Conservation (phyloP, 2,329 filamentous ascomycete species). For the Fusarium miscanthi region DNA sequence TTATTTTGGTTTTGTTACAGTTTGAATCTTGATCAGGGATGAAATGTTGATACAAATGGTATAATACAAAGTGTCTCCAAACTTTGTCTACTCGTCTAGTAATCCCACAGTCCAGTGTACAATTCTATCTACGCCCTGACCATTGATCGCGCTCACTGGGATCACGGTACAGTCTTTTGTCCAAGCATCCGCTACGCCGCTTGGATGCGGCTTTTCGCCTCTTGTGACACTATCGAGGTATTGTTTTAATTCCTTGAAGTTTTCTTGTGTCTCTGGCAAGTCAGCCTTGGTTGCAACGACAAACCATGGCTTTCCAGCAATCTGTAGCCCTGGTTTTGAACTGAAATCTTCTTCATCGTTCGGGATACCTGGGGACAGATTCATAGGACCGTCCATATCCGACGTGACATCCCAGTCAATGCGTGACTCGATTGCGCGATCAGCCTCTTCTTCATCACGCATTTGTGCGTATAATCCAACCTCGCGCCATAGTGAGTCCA, state of each 20-base stretch:
- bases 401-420: conserved; percentile 71
- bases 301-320: conserved; percentile 96
- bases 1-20: conserved; percentile 39
- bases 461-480: conserved; percentile 87
- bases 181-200: conserved; percentile 69
- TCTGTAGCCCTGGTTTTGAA: conserved; percentile 65
- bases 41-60: conserved; percentile 34
- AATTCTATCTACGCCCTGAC: conserved; percentile 82
- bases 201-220: conserved; percentile 77
- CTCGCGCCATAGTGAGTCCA: conserved; percentile 89
- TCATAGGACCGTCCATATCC: conserved; percentile 46
- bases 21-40: conserved; percentile 31
- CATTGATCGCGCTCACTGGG: conserved; percentile 89
- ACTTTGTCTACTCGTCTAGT: conserved; percentile 60
- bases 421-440: conserved; percentile 67
- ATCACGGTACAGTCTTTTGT: conserved; percentile 74
- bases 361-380: conserved; percentile 38
- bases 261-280: conserved; percentile 79
- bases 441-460: conserved; percentile 77
- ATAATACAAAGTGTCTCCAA: conserved; percentile 35
- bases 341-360: conserved; percentile 12
- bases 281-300: conserved; percentile 96
- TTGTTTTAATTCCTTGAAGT: conserved; percentile 74
- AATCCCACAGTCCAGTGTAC: conserved; percentile 78
- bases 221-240: conserved; percentile 77